Conservation (phyloP, 2,329 filamentous ascomycete genomes). For the Simplicillium sp. region DNA sequence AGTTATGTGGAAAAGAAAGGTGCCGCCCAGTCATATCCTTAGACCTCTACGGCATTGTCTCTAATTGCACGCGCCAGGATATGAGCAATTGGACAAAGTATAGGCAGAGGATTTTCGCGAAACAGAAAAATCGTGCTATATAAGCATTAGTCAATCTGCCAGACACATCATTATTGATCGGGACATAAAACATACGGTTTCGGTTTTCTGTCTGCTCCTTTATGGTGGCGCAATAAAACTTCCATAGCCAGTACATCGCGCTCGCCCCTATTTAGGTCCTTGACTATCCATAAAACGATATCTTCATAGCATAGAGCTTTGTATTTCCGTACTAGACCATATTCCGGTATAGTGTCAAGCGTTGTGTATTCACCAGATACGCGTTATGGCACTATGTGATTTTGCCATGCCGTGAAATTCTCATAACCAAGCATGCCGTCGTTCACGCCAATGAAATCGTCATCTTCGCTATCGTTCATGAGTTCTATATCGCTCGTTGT, state of each 20-base stretch:
- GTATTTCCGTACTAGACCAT: background rate
- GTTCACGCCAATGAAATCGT: slow-evolving; percentile 1
- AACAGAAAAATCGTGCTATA: slow-evolving; percentile 6
- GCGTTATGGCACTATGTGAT: too few relatives aligned
- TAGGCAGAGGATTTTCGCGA: slow-evolving; percentile 5
- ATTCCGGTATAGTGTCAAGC: background rate
- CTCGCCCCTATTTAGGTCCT: slow-evolving; percentile 3
- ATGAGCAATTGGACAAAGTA: slow-evolving; percentile 5
- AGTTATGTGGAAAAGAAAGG: slow-evolving; percentile 5
- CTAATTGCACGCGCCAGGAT: slow-evolving; percentile 3
- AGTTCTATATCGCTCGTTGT: too few relatives aligned
- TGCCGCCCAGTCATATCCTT: slow-evolving; percentile 1
- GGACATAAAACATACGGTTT: slow-evolving; percentile 5
- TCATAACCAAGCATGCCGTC: background rate
- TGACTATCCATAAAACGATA: slow-evolving; percentile 5
- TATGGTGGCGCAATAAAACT: slow-evolving; percentile 5
- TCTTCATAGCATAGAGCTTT: slow-evolving; percentile 7
- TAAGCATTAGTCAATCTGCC: background rate
- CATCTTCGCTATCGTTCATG: slow-evolving; percentile 3
- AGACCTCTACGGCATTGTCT: slow-evolving; percentile 1
- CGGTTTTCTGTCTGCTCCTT: slow-evolving; percentile 6
- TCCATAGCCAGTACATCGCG: slow-evolving; percentile 6
- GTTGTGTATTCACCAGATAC: too few relatives aligned
- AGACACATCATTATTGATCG: background rate
- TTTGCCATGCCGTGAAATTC: background rate